phyloP scores from a whole-genome alignment of 2,329 filamentous ascomycete genomes.

The Pseudogymnoascus sp. region DNA sequence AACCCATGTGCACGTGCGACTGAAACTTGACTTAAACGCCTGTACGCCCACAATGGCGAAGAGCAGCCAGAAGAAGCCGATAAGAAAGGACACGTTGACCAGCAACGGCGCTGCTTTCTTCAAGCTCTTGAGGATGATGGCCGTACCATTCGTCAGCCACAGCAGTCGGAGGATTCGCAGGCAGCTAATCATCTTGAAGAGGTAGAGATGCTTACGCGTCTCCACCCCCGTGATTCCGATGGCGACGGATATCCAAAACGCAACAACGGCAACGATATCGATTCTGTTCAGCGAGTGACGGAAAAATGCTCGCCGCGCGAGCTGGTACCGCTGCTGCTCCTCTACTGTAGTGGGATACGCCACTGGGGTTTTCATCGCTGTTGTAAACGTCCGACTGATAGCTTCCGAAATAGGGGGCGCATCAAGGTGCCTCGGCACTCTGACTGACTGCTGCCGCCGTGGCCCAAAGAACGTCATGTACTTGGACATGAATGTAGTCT shows the following conservation, averaged over 20 bases:
- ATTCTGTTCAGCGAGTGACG: conserved; percentile 93
- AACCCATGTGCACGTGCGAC: conserved; percentile 69
- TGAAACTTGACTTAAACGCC: conserved; percentile 81
- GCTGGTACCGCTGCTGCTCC: conserved; percentile 73
- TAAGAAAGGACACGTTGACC: conserved; percentile 85
- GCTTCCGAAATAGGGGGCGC: conserved; percentile 38
- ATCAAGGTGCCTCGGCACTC: conserved; percentile 16
- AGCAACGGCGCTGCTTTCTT: conserved; percentile 91
- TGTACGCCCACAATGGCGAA: conserved; percentile 97
- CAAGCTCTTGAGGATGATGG: conserved; percentile 86
- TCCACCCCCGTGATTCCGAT: conserved; percentile 65
- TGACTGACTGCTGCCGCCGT: conserved; percentile 47
- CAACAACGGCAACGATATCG: conserved; percentile 88
- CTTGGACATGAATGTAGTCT: conserved; percentile 65
- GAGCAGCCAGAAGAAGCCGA: conserved; percentile 94
- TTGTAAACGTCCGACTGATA: conserved; percentile 64
- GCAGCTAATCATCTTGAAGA: conserved; percentile 96
- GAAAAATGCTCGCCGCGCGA: conserved; percentile 85
- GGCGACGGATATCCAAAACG: conserved; percentile 85
- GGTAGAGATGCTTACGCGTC: conserved; percentile 61
- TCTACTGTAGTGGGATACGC: conserved; percentile 53
- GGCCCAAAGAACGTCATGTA: conserved; percentile 74
- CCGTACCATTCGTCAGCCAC: conserved; percentile 84
- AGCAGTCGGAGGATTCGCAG: conserved; percentile 87
- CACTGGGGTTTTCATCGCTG: conserved; percentile 45